These are phyloP conservation scores for Fusarium sp. DNA, from an alignment of 2,329 filamentous ascomycete species.

Conservation along the genomic window DNA sequence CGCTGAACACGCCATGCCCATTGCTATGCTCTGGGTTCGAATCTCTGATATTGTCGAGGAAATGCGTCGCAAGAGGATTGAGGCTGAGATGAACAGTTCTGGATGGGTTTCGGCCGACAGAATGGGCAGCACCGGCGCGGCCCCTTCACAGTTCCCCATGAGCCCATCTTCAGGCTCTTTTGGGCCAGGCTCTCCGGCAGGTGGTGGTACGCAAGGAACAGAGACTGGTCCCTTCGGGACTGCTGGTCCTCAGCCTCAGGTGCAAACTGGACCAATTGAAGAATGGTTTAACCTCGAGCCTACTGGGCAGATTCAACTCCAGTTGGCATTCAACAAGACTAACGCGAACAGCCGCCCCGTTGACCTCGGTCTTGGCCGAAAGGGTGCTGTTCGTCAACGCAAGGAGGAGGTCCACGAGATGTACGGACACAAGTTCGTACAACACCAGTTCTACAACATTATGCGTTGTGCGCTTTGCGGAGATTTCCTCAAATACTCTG, in stretches of 20 bases:
- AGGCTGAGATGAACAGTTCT: conserved; percentile 92
- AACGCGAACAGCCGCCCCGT: conserved; percentile 84
- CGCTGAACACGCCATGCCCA: conserved; percentile 88
- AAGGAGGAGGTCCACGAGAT: conserved; percentile 99
- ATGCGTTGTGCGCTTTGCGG: conserved; percentile 99
- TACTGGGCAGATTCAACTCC: conserved; percentile 89
- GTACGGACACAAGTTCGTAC: conserved; percentile 98
- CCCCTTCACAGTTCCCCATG: conserved; percentile 68
- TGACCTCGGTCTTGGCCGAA: conserved; percentile 90
- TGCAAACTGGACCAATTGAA: conserved; percentile 76
- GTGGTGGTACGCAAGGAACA: conserved; percentile 52
- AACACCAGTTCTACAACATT: conserved; percentile 99
- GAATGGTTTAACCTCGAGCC: conserved; percentile 98
- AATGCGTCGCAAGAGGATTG: conserved; percentile 96
- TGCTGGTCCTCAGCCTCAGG: conserved; percentile 60
- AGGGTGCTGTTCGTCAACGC: conserved; percentile 94
- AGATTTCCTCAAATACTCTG: conserved; percentile 98
- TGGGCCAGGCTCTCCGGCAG: conserved; percentile 57
- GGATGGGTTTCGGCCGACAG: conserved; percentile 98
- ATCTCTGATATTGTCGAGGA: conserved; percentile 98
- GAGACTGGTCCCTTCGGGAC: conserved; percentile 49
- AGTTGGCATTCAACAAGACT: conserved; percentile 92
- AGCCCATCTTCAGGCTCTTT: conserved; percentile 59
- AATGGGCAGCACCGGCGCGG: conserved; percentile 74
- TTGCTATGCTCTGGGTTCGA: conserved; percentile 94